These are phyloP conservation scores for Casuarina cunninghamiana DNA, from an alignment of 306 rosid genomes.

Conservation along the genomic window DNA sequence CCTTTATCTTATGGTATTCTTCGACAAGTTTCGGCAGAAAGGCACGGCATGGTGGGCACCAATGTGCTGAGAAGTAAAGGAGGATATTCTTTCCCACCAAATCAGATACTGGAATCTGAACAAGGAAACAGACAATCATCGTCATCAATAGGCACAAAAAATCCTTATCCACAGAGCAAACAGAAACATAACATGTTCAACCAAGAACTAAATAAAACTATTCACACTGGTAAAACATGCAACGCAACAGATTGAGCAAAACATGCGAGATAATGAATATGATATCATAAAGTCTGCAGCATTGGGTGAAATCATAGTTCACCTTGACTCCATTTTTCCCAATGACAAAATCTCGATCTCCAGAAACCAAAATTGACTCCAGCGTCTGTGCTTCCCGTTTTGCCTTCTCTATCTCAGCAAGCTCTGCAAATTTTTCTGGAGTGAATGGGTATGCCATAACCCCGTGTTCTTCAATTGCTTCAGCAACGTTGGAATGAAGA, in stretches of 20 bases:
- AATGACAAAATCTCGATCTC: slow-evolving; percentile 48
- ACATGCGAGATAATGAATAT: not conserved
- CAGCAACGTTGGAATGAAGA: slow-evolving; percentile 48
- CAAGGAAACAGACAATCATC: slow-evolving; percentile 1
- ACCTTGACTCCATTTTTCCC: slow-evolving; percentile 59
- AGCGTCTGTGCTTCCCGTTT: slow-evolving; percentile 61
- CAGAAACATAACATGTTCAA: not conserved
- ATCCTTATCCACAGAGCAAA: not conserved
- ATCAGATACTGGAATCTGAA: slow-evolving; percentile 64
- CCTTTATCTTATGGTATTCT: slow-evolving; percentile 64
- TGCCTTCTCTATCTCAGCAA: slow-evolving; percentile 55
- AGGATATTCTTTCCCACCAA: slow-evolving; percentile 67
- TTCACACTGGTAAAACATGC: not conserved
- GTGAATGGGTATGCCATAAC: slow-evolving; percentile 68
- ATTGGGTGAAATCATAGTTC: slow-evolving; percentile 4
- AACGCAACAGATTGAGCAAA: not conserved
- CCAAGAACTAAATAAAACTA: not conserved
- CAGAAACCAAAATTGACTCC: slow-evolving; percentile 58
- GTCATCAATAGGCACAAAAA: not conserved
- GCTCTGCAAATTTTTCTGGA: slow-evolving; percentile 59
- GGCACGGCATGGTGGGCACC: slow-evolving; percentile 82
- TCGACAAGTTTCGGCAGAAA: slow-evolving; percentile 68
- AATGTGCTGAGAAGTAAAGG: slow-evolving; percentile 83
- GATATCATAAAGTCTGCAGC: not conserved
- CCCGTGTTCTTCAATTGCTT: slow-evolving; percentile 60